Percentiles rank a stretch among this genome's conserved stretches.
phyloP scores from a whole-genome alignment of 805 yeast genomes.

The Ogataea trehalophila region DNA sequence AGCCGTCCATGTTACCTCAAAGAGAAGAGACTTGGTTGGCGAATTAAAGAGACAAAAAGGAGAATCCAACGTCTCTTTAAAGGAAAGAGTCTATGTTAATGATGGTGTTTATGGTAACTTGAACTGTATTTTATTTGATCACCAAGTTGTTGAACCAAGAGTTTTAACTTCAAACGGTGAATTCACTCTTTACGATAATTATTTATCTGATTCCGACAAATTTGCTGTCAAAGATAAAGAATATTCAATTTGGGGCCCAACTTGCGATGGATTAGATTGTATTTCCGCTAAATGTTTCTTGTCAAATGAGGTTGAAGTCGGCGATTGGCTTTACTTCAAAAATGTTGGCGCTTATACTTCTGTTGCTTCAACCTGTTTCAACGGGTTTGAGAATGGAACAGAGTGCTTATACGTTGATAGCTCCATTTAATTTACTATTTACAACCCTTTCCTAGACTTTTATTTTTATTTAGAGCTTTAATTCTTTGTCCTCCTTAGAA shows the following conservation, averaged over 20 bases:
- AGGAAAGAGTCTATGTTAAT: constrained; percentile 78
- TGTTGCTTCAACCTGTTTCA: constrained; percentile 88
- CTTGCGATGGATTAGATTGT: constrained; percentile 95
- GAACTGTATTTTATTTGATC: constrained; percentile 92
- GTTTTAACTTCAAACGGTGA: constrained; percentile 54
- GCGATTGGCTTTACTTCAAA: constrained; percentile 89
- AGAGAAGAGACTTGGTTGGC: constrained; percentile 38
- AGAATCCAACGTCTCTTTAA: constrained; percentile 14
- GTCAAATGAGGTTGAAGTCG: constrained; percentile 61
- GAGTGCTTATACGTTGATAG: constrained; percentile 58
- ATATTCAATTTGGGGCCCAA: constrained; percentile 95
- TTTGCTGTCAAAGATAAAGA: constrained; percentile 5
- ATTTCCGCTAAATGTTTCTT: constrained; percentile 50
- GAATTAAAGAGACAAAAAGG: background rate
- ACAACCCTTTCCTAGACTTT: background rate
- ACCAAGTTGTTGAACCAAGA: constrained; percentile 70
- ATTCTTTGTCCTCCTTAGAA: background rate
- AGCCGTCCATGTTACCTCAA: constrained; percentile 82
- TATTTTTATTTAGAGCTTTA: background rate
- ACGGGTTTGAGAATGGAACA: constrained; percentile 70
- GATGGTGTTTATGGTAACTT: constrained; percentile 96
- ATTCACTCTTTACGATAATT: constrained; percentile 22
- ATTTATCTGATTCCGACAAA: constrained; percentile 8
- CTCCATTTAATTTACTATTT: constrained; percentile 1
- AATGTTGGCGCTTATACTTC: constrained; percentile 88